Evolutionary conservation across 2,329 filamentous ascomycete species (phyloP).

Genomic region (Paraconiothyrium brasiliense): DNA sequence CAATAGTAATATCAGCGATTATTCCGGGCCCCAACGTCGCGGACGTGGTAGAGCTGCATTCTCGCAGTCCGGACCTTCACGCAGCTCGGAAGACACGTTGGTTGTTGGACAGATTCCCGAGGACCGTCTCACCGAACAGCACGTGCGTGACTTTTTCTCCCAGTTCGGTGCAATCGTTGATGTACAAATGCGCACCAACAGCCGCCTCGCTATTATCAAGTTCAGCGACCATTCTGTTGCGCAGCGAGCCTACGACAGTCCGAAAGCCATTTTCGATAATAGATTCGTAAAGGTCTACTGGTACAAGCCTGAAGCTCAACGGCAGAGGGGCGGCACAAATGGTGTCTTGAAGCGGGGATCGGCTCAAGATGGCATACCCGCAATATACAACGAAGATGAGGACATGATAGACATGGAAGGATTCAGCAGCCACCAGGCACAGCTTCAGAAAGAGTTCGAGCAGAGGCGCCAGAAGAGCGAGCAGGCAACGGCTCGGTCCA

Average conservation of each 20-base stretch:
- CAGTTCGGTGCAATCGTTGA: constrained; percentile 74
- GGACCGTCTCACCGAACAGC: constrained; percentile 71
- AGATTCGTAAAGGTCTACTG: constrained; percentile 87
- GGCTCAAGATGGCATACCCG: constrained; percentile 15
- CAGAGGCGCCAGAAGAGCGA: constrained; percentile 70
- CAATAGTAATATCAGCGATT: constrained; percentile 19
- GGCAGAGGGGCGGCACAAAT: constrained; percentile 16
- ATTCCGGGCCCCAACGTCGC: not conserved
- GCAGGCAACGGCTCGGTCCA: constrained; percentile 69
- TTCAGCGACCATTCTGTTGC: constrained; percentile 73
- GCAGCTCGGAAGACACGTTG: constrained; percentile 72
- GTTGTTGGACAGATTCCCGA: constrained; percentile 82
- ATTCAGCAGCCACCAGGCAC: constrained; percentile 73
- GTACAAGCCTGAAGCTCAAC: constrained; percentile 62
- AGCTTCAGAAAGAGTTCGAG: constrained; percentile 74
- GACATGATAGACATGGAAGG: constrained; percentile 74
- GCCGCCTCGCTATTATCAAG: constrained; percentile 74
- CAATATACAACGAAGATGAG: constrained; percentile 47
- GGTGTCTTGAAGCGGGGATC: not conserved
- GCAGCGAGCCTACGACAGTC: constrained; percentile 75
- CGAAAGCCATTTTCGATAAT: constrained; percentile 85
- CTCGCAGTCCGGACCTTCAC: constrained; percentile 70
- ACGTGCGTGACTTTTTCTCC: constrained; percentile 74
- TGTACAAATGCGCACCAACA: constrained; percentile 72
- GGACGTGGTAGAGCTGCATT: constrained; percentile 60